phyloP scores from a whole-genome alignment of 306 rosid species.

The Cucumis melo region DNA sequence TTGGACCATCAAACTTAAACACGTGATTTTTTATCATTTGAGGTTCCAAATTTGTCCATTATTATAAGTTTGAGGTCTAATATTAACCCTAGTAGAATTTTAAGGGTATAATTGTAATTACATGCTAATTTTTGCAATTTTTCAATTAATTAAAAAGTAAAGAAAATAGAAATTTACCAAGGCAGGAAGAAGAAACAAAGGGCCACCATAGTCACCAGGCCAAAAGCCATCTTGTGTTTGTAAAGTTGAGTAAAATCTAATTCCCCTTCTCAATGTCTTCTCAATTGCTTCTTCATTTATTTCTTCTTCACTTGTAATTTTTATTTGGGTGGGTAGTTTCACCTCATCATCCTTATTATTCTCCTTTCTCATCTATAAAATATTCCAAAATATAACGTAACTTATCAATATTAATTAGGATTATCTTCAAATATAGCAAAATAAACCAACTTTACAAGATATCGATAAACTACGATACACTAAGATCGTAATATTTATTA shows the following conservation, averaged over 20 bases:
- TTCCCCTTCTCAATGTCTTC: conserved; percentile 27
- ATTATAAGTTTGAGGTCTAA: no score
- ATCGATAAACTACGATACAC: no score
- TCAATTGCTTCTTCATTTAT: conserved; percentile 16
- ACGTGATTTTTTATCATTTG: no score
- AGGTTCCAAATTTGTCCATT: no score
- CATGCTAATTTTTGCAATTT: no score
- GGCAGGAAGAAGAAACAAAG: conserved; percentile 61
- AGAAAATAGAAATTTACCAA: conserved; percentile 21
- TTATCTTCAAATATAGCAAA: no score
- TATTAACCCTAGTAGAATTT: no score
- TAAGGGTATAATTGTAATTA: no score
- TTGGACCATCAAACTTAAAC: no score
- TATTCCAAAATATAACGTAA: not conserved
- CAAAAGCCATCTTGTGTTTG: conserved; percentile 61
- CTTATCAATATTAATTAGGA: no score
- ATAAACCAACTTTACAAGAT: no score
- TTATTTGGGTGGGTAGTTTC: not conserved
- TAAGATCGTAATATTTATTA: no score
- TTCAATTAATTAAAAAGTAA: not conserved
- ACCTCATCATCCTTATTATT: conserved; percentile 7
- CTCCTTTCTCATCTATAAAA: conserved; percentile 32
- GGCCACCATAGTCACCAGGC: conserved; percentile 74
- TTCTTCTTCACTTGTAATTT: conserved; percentile 12
- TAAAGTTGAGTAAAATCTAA: conserved; percentile 34